These are phyloP conservation scores for Taiozyma sp. DNA, from an alignment of 1,139 yeast genomes.

Conservation along the genomic window DNA sequence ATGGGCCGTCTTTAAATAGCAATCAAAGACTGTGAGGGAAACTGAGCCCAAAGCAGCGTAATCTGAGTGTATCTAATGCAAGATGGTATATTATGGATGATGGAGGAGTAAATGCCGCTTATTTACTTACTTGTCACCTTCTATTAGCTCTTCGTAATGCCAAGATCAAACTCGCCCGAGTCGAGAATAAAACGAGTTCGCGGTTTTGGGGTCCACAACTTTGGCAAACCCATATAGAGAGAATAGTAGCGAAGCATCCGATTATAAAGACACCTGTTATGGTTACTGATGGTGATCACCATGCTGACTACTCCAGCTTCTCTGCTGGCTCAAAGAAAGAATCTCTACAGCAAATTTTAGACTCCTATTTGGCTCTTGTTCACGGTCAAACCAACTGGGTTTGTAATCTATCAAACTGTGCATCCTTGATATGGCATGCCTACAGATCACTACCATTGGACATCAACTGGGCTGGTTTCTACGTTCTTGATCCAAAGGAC, in stretches of 20 bases:
- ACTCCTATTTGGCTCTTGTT: conserved; percentile 60
- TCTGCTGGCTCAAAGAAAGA: conserved; percentile 42
- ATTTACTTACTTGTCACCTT: too few species aligned
- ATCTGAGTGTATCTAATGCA: too few species aligned
- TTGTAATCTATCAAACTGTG: conserved; percentile 77
- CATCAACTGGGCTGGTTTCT: conserved; percentile 95
- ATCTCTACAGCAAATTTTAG: conserved; percentile 50
- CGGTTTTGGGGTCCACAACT: background rate
- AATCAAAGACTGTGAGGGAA: too few species aligned
- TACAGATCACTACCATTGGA: conserved; percentile 53
- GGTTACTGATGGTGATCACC: conserved; percentile 33
- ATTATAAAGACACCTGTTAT: background rate
- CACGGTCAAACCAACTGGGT: conserved; percentile 75
- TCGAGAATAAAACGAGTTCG: background rate
- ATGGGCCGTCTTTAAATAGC: too few species aligned
- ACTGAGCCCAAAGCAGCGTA: too few species aligned
- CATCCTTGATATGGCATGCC: conserved; percentile 85
- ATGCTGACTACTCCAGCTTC: conserved; percentile 64
- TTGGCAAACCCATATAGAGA: background rate
- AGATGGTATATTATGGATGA: too few species aligned
- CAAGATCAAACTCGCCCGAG: background rate
- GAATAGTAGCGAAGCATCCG: background rate
- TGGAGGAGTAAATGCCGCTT: too few species aligned
- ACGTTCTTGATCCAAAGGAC: conserved; percentile 37
- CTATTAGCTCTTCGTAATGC: too few species aligned